Evolutionary conservation across 2,329 filamentous ascomycete genomes (phyloP).

Genomic region (Xylaria sp.): DNA sequence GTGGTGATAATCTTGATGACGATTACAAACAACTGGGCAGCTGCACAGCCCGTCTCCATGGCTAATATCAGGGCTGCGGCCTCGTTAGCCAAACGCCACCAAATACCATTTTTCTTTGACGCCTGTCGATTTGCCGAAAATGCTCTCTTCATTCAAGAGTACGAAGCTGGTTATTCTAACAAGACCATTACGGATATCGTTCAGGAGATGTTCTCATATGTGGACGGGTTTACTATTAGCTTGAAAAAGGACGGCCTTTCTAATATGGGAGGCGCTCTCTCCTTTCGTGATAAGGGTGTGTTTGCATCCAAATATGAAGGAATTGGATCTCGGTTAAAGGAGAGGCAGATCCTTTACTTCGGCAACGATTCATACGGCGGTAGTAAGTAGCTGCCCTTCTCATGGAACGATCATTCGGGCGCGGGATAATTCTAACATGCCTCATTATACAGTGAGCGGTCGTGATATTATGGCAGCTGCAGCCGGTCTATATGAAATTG

Average conservation of each 20-base stretch:
- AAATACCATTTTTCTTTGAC: conserved; percentile 43
- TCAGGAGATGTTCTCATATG: conserved; percentile 43
- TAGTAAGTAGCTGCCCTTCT: conserved; percentile 31
- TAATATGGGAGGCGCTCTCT: conserved; percentile 42
- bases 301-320: conserved; percentile 36
- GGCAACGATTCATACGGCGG: conserved; percentile 42
- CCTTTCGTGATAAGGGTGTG: conserved; percentile 35
- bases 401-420: neutral
- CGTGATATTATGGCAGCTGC: conserved; percentile 39
- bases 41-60: conserved; percentile 44
- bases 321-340: conserved; percentile 37
- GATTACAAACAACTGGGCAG: conserved; percentile 45
- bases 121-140: conserved; percentile 46
- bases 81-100: conserved; percentile 24
- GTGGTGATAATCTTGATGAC: conserved; percentile 41
- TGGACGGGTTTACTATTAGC: conserved; percentile 43
- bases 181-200: conserved; percentile 38
- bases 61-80: conserved; percentile 41
- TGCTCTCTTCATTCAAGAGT: conserved; percentile 42
- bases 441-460: conserved; percentile 36
- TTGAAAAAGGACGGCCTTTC: conserved; percentile 45
- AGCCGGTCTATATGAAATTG: conserved; percentile 38
- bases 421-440: neutral
- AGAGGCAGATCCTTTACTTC: conserved; percentile 40
- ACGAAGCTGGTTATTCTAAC: conserved; percentile 38